Conservation (phyloP, 2,329 filamentous ascomycete species). For the Endoconidiophora laricicola region DNA sequence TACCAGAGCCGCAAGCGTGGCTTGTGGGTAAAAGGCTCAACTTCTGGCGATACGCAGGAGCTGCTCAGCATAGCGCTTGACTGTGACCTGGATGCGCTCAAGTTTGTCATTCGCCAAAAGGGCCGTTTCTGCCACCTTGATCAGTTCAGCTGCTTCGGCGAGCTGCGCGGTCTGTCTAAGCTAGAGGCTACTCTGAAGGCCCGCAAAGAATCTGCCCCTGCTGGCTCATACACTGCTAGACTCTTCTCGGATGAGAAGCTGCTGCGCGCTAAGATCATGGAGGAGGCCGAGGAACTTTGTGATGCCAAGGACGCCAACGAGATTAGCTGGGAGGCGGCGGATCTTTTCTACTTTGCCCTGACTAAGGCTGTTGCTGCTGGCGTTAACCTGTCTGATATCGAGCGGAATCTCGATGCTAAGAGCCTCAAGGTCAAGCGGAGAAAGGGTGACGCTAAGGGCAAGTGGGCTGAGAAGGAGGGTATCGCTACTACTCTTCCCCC, state of each 20-base stretch:
- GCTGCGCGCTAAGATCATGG: slow-evolving; percentile 89
- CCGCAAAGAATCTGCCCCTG: slow-evolving; percentile 67
- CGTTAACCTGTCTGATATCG: slow-evolving; percentile 74
- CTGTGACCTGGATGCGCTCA: slow-evolving; percentile 84
- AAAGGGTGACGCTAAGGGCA: slow-evolving; percentile 84
- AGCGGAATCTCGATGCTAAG: slow-evolving; percentile 85
- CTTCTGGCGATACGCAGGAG: slow-evolving; percentile 85
- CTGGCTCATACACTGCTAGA: slow-evolving; percentile 82
- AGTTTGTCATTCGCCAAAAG: slow-evolving; percentile 78
- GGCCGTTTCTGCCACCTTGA: slow-evolving; percentile 90
- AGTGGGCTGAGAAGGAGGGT: slow-evolving; percentile 73
- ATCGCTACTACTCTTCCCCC: slow-evolving; percentile 30
- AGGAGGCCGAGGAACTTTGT: slow-evolving; percentile 91
- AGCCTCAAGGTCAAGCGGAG: slow-evolving; percentile 87
- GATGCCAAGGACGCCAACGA: slow-evolving; percentile 69
- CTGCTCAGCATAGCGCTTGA: slow-evolving; percentile 71
- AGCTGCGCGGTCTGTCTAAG: slow-evolving; percentile 62
- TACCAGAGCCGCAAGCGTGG: slow-evolving; percentile 95
- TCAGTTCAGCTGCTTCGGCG: slow-evolving; percentile 82
- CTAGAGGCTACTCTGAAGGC: slow-evolving; percentile 75
- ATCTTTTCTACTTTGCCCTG: slow-evolving; percentile 88
- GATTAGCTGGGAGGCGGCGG: slow-evolving; percentile 84
- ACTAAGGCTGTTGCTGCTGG: slow-evolving; percentile 76
- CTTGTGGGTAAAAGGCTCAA: slow-evolving; percentile 91
- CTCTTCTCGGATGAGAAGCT: slow-evolving; percentile 86